These are phyloP conservation scores for Cystofilobasidium ferigula DNA, from an alignment of 768 basidiomycete species.

Conservation along the genomic window DNA sequence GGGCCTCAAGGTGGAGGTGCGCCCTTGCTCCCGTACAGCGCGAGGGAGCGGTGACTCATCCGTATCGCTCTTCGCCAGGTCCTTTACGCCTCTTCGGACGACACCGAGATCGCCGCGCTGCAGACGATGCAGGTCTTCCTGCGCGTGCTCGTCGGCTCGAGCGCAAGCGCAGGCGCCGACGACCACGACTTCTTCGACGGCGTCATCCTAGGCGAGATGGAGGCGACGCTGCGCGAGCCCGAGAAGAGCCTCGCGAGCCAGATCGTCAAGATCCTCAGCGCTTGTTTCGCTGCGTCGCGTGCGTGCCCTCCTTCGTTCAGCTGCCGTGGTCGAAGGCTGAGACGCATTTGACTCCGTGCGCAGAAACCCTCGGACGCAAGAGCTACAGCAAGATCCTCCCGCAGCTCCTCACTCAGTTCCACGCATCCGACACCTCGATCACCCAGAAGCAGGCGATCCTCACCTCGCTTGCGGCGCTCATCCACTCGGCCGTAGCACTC, in stretches of 20 bases:
- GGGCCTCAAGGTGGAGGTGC: slow-evolving; percentile 75
- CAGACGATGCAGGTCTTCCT: slow-evolving; percentile 62
- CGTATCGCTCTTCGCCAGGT: slow-evolving; percentile 47
- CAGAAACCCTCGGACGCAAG: slow-evolving; percentile 60
- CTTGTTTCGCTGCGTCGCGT: slow-evolving; percentile 70
- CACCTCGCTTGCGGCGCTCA: slow-evolving; percentile 44
- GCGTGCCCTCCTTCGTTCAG: slow-evolving; percentile 35
- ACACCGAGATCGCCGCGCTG: slow-evolving; percentile 65
- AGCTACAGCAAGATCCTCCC: slow-evolving; percentile 59
- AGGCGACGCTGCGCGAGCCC: slow-evolving; percentile 68
- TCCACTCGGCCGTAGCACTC: slow-evolving; percentile 44
- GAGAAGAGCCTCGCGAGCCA: slow-evolving; percentile 87
- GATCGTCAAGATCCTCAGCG: slow-evolving; percentile 70
- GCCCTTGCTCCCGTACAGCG: background rate
- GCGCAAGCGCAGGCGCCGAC: background rate
- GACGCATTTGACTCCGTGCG: background rate
- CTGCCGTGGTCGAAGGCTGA: background rate
- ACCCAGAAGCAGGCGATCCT: background rate
- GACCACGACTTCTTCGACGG: slow-evolving; percentile 50
- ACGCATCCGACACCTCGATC: slow-evolving; percentile 30
- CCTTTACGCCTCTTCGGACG: slow-evolving; percentile 65
- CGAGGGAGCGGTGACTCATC: too few relatives aligned
- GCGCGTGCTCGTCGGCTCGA: slow-evolving; percentile 17
- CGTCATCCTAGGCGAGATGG: slow-evolving; percentile 68
- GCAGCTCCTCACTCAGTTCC: slow-evolving; percentile 65